phyloP scores from a whole-genome alignment of 352 stramenopile species.

The Phytophthora melonis region DNA sequence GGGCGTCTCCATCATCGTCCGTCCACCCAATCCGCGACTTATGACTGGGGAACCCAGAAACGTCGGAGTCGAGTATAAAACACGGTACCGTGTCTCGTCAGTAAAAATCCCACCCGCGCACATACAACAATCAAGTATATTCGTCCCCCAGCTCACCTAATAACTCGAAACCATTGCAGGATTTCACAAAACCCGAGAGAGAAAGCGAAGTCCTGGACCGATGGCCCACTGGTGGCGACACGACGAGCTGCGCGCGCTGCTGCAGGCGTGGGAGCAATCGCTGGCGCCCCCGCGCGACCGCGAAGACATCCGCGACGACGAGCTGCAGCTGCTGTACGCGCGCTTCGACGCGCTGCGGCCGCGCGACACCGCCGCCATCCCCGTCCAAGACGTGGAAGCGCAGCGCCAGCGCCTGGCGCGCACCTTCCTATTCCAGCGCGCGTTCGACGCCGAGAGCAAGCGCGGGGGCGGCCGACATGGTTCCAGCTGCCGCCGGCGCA shows the following conservation, averaged over 20 bases:
- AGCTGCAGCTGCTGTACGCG: slow-evolving; percentile 28
- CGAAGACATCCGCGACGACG: slow-evolving; percentile 27
- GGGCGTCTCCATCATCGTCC: slow-evolving; percentile 14
- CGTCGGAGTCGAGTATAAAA: no score
- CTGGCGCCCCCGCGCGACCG: slow-evolving; percentile 36
- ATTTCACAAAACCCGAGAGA: no score
- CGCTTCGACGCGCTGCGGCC: slow-evolving; percentile 35
- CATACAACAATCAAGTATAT: slow-evolving; percentile 16
- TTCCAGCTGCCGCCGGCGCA: slow-evolving; percentile 32
- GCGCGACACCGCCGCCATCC: slow-evolving; percentile 21
- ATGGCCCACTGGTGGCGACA: slow-evolving; percentile 46
- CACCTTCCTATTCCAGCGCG: slow-evolving; percentile 39
- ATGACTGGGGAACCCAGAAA: slow-evolving; percentile 3
- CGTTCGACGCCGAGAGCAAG: slow-evolving; percentile 28
- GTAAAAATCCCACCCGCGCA: not conserved
- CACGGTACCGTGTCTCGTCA: slow-evolving; percentile 11
- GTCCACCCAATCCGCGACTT: slow-evolving; percentile 15
- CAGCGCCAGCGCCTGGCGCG: slow-evolving; percentile 43
- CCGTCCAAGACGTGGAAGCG: slow-evolving; percentile 31
- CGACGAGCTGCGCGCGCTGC: slow-evolving; percentile 39
- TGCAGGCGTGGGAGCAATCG: slow-evolving; percentile 47
- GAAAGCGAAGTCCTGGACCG: not conserved
- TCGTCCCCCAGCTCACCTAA: no score
- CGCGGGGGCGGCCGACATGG: slow-evolving; percentile 32
- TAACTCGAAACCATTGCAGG: no score